These are phyloP conservation scores for Myriosclerotinia scirpicola DNA, from an alignment of 2,329 filamentous ascomycete species.

Conservation along the genomic window DNA sequence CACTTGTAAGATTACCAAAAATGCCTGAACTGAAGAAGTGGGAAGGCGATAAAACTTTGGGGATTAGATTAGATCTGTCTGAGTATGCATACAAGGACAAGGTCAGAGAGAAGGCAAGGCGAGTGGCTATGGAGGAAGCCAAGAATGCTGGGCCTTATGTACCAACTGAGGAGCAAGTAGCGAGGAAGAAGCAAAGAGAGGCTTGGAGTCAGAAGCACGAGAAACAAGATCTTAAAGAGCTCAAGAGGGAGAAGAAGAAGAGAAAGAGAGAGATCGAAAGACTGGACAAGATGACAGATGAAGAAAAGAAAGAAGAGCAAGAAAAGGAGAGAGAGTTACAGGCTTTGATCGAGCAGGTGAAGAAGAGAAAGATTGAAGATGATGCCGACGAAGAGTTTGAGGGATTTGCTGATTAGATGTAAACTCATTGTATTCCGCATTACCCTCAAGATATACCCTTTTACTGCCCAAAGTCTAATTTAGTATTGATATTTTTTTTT, in stretches of 20 bases:
- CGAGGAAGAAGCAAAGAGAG: slow-evolving; percentile 62
- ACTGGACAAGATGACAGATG: slow-evolving; percentile 66
- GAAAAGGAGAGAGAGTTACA: slow-evolving; percentile 62
- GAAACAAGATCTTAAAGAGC: slow-evolving; percentile 60
- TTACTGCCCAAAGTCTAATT: background rate
- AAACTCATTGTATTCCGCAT: slow-evolving; percentile 32
- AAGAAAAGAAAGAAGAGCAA: slow-evolving; percentile 61
- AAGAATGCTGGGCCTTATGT: slow-evolving; percentile 45
- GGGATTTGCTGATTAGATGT: slow-evolving; percentile 39
- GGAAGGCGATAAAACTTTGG: slow-evolving; percentile 64
- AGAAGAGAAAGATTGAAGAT: slow-evolving; percentile 48
- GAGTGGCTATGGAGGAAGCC: slow-evolving; percentile 53
- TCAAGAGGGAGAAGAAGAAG: slow-evolving; percentile 63
- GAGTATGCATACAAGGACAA: slow-evolving; percentile 71
- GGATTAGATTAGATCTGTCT: slow-evolving; percentile 65
- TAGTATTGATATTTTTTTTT: background rate
- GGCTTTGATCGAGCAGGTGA: slow-evolving; percentile 63
- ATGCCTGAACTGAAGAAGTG: slow-evolving; percentile 88
- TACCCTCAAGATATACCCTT: slow-evolving; percentile 32
- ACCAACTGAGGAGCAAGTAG: slow-evolving; percentile 46
- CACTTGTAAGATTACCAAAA: slow-evolving; percentile 78
- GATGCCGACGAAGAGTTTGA: slow-evolving; percentile 42
- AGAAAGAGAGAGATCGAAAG: slow-evolving; percentile 63
- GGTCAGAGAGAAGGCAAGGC: slow-evolving; percentile 64
- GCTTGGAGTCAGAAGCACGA: slow-evolving; percentile 74